These are phyloP conservation scores for Dalbergia cochinchinensis DNA, from an alignment of 306 rosid species.

Conservation along the genomic window DNA sequence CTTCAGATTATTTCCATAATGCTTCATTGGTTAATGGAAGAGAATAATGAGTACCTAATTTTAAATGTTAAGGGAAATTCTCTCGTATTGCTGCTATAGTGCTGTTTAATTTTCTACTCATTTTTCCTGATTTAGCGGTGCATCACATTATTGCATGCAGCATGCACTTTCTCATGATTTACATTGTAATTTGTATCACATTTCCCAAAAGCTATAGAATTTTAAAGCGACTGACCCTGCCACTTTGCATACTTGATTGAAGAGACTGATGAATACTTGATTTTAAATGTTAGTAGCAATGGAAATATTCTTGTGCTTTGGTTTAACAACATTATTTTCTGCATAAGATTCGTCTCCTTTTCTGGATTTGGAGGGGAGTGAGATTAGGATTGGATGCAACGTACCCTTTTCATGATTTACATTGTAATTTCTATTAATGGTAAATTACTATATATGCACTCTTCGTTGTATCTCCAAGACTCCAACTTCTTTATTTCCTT, in stretches of 20 bases:
- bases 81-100: neutral
- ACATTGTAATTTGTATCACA: neutral
- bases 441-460: slow-evolving; percentile 12
- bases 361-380: slow-evolving; percentile 7
- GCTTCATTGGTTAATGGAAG: neutral
- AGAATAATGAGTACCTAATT: neutral
- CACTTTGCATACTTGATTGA: slow-evolving; percentile 8
- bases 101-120: no score
- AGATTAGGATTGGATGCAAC: slow-evolving; percentile 4
- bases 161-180: neutral
- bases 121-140: no score
- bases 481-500: slow-evolving; percentile 5
- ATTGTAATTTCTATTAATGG: neutral
- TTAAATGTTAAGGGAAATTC: slow-evolving; percentile 16
- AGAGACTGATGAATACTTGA: neutral
- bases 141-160: neutral
- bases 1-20: neutral
- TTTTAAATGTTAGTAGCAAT: slow-evolving; percentile 10
- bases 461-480: slow-evolving; percentile 28
- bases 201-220: neutral
- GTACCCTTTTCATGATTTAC: neutral
- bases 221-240: neutral
- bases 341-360: neutral
- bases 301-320: neutral
- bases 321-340: neutral